Base-by-base conservation (phyloP, 257 asterid species). In the Henckelia pumila region DNA sequence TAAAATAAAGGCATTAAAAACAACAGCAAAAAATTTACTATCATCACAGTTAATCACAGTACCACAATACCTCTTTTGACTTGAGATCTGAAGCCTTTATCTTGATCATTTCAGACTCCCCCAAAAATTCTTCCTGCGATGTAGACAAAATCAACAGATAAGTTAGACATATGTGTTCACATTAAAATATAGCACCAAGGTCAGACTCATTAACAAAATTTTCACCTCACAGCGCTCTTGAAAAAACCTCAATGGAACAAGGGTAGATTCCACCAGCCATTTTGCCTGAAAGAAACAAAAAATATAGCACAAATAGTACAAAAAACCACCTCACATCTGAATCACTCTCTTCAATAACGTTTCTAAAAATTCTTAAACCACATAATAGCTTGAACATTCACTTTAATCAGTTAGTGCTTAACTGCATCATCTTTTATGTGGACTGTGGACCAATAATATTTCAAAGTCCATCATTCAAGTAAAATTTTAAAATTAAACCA, bases 221-320 rank as follows among this genome's bases (percentile, higher is more conserved):
- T 75, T 76, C 68, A 91, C 99, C 88, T 94, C 99, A 71, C 95
- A 91, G 16, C 97, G 97, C 87, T 94, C 99, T 82, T 88, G 99
- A 70, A 94, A 91, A 78, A 75, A 87, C 73, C 99, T 87, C 72
- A 91, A 78, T 19, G 99, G 99, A 67, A 91, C 97, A 74, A 94
- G 62, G 11, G 97, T 82, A 71, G 97, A 91, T 77, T 94, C 99
- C 80, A 94, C 95, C 75, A 94, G 91, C 97, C 97, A 94, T 60
- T 94, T 91, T 56, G 96, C 97, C 99, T 94, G 66, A 44, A 66
- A 65, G 61, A 20, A 63, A 66, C 21, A 30, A 29, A 55, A 55
- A 62, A 70, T 50, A 74, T 24, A 22, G 37, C 22, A 66, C 30
- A 35, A 67, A 52, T 7, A 37, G 29, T 35, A 56, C 64, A 10